These are phyloP conservation scores for Pisolithus sp. DNA, from an alignment of 768 basidiomycete species.

Conservation along the genomic window DNA sequence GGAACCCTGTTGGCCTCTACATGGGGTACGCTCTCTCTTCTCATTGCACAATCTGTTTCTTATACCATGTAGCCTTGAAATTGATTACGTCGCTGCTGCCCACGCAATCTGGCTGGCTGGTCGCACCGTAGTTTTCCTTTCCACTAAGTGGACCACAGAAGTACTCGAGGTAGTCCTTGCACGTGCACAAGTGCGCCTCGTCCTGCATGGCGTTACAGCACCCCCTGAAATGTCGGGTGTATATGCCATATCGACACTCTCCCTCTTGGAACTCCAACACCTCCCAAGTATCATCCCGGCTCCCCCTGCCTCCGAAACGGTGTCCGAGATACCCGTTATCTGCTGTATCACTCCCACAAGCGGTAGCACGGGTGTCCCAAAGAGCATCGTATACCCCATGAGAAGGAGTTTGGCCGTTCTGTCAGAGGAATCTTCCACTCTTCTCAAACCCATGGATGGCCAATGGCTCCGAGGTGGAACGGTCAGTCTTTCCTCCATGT, in stretches of 20 bases:
- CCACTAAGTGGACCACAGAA: slow-evolving; percentile 24
- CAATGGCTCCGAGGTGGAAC: slow-evolving; percentile 29
- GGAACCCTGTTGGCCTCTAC: slow-evolving; percentile 20
- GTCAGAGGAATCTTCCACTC: slow-evolving; percentile 23
- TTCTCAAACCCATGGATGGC: slow-evolving; percentile 22
- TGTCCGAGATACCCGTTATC: slow-evolving; percentile 18
- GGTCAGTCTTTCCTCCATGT: slow-evolving; percentile 7
- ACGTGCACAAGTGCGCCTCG: slow-evolving; percentile 16
- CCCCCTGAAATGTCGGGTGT: slow-evolving; percentile 10
- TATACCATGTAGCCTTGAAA: slow-evolving; percentile 17
- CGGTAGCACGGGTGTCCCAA: slow-evolving; percentile 27
- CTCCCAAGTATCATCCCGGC: slow-evolving; percentile 6
- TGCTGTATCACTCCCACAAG: slow-evolving; percentile 24
- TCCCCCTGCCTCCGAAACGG: slow-evolving; percentile 15
- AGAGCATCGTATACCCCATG: slow-evolving; percentile 29
- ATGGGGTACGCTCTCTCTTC: slow-evolving; percentile 14
- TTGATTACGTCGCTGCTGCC: slow-evolving; percentile 24
- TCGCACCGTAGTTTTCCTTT: slow-evolving; percentile 22
- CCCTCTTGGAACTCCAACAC: slow-evolving; percentile 7
- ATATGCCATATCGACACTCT: slow-evolving; percentile 13
- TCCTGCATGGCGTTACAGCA: slow-evolving; percentile 15
- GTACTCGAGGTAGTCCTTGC: slow-evolving; percentile 20
- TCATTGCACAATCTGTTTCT: background rate
- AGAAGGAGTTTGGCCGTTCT: slow-evolving; percentile 17
- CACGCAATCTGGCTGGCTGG: slow-evolving; percentile 26